Conservation (phyloP, 495 filamentous ascomycete species). For the Aspergillus haitiensis region DNA sequence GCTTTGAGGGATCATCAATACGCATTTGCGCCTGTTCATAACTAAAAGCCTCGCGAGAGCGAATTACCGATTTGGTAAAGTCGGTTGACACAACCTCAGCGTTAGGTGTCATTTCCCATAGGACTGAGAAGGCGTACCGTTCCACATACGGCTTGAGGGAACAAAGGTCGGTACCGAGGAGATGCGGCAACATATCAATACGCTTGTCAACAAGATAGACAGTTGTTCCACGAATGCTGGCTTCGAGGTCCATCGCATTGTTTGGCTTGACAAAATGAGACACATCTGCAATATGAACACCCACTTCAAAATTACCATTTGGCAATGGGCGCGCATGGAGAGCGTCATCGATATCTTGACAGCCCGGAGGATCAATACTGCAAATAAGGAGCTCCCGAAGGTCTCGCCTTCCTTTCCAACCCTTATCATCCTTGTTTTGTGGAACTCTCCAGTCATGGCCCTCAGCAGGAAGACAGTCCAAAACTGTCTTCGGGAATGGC, state of each 20-base stretch:
- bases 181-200: conserved; percentile 97
- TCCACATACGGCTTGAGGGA: conserved; percentile 97
- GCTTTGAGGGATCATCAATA: conserved; percentile 82
- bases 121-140: conserved; percentile 90
- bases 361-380: conserved; percentile 94
- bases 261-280: conserved; percentile 97
- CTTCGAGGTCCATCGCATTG: conserved; percentile 95
- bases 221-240: conserved; percentile 88
- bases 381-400: conserved; percentile 84
- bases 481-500: conserved; percentile 90
- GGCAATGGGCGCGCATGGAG: conserved; percentile 81
- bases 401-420: conserved; percentile 83
- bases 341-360: conserved; percentile 97
- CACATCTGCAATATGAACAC: conserved; percentile 98
- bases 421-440: conserved; percentile 66
- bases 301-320: conserved; percentile 94
- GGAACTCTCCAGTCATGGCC: conserved; percentile 96
- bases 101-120: conserved; percentile 88
- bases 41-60: conserved; percentile 95
- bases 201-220: conserved; percentile 98
- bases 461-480: conserved; percentile 88
- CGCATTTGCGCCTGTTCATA: conserved; percentile 94
- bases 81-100: conserved; percentile 78
- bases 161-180: conserved; percentile 93
- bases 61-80: conserved; percentile 97